Conservation (phyloP, 2,329 filamentous ascomycete genomes). For the Cordyceps pruinosa region DNA sequence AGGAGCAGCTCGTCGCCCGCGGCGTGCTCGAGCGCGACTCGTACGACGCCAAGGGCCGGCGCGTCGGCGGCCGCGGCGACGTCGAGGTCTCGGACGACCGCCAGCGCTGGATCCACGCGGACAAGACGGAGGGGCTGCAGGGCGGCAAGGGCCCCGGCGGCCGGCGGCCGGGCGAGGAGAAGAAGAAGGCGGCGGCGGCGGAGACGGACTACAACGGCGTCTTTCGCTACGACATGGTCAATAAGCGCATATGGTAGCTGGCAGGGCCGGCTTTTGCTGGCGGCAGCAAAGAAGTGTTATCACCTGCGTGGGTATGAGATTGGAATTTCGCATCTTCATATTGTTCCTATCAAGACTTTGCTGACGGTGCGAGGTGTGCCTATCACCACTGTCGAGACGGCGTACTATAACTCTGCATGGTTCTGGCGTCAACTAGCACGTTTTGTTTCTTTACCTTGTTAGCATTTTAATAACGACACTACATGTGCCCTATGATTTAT, state of each 20-base stretch:
- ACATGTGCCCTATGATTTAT: neutral
- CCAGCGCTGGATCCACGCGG: conserved; percentile 76
- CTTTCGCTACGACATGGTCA: conserved; percentile 88
- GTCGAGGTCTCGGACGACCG: conserved; percentile 88
- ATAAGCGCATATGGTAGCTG: conserved; percentile 85
- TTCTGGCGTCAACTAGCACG: neutral
- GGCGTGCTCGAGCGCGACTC: conserved; percentile 44
- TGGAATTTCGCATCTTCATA: neutral
- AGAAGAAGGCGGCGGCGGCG: conserved; percentile 37
- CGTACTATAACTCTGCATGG: neutral
- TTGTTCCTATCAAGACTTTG: neutral
- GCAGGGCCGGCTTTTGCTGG: neutral
- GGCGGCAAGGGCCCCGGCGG: conserved; percentile 48
- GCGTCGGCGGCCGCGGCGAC: conserved; percentile 74
- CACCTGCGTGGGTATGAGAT: too few species aligned
- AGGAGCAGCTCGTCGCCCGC: conserved; percentile 46
- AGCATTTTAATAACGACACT: neutral
- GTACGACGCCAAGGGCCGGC: conserved; percentile 63
- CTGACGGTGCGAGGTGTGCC: neutral
- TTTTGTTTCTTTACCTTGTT: neutral
- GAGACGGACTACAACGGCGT: conserved; percentile 52
- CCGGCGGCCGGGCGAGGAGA: conserved; percentile 42
- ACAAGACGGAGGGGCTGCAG: conserved; percentile 66
- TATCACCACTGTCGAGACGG: neutral
- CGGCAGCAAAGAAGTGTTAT: neutral